Base-by-base conservation (phyloP, 768 basidiomycete species). In the Leccinellum albellum region DNA sequence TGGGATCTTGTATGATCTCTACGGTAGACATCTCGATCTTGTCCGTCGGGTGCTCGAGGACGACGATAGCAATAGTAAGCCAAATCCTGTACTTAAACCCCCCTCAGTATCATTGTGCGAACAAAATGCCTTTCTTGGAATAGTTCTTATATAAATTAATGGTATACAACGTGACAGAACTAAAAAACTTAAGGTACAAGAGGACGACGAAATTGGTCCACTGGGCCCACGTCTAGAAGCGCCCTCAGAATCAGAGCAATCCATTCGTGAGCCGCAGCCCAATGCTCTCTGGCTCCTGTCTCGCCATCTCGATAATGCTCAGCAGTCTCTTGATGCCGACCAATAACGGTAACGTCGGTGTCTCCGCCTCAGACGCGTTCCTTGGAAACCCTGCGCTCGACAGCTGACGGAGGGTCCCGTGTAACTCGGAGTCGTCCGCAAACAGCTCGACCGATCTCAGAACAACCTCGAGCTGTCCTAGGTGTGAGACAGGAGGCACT, bases 281-380 rank as follows among this genome's bases (percentile, higher is more conserved):
- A 15, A 86, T 88, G 59, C 85, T 87, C 50, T 91, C 86, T 1
- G 92, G 92, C 66, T 97, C 96, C 75, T 98, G 97, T 66, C 96
- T 81, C 49, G 95, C 91, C 95, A 97, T 98, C 79, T 99, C 97
- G 20, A 95, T 80, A 54, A 90, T 80, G 58, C 87, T 92, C 68
- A 99, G 71, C 70, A 99, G 66, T 74, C 91, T 94, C 84, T 98
- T 98, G 66, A 99, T 85, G 0, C 97, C 97, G 48, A 98, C 88
- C 60, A 87, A 84, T 63, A 94, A 62, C 48, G 75, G 79, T 14
- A 79, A 66, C 12, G 74, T 69, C 45, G 79, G 69, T 31, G 78
- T 78, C 53, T 76, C 75, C n/a, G 79, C 78, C 8, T 70, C 72
- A 24, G 54, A 53, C 12, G 79, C 82, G 3, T 56, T 62, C 50